phyloP scores from a whole-genome alignment of 1,139 yeast genomes.

The Magnusiomyces ingens region DNA sequence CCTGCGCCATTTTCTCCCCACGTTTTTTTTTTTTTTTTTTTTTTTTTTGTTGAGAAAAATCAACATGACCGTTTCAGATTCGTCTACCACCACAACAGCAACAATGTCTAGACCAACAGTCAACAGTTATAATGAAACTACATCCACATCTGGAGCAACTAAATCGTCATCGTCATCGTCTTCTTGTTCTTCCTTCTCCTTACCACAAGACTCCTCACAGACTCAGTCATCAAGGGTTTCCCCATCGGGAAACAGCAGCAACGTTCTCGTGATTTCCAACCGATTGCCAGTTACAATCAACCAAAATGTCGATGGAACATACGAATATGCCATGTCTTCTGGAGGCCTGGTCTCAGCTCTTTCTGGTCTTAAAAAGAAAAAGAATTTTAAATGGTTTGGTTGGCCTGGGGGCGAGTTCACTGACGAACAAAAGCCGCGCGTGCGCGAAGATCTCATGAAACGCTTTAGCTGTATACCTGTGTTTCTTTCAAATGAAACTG shows the following conservation, averaged over 20 bases:
- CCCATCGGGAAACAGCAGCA: constrained; percentile 31
- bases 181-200: too few relatives aligned
- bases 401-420: constrained; percentile 95
- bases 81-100: too few relatives aligned
- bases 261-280: constrained; percentile 88
- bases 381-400: constrained; percentile 95
- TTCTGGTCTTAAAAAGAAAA: constrained; percentile 79
- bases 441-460: constrained; percentile 60
- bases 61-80: too few relatives aligned
- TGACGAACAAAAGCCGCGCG: constrained; percentile 60
- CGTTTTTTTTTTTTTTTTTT: too few relatives aligned
- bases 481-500: constrained; percentile 77
- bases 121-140: too few relatives aligned
- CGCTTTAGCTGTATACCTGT: constrained; percentile 90
- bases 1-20: too few relatives aligned
- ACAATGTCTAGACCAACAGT: too few relatives aligned
- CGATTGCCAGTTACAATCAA: constrained; percentile 90
- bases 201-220: too few relatives aligned
- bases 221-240: too few relatives aligned
- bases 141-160: too few relatives aligned
- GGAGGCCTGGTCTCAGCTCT: constrained; percentile 97
- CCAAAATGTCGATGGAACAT: constrained; percentile 58
- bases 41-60: neutral
- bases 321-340: constrained; percentile 76
- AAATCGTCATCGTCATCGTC: too few relatives aligned